A percentile compares a stretch with the other conserved stretches of the same genome.
Evolutionary conservation across 1,139 yeast genomes (phyloP).

Genomic region (Suhomyces yuchorum): DNA sequence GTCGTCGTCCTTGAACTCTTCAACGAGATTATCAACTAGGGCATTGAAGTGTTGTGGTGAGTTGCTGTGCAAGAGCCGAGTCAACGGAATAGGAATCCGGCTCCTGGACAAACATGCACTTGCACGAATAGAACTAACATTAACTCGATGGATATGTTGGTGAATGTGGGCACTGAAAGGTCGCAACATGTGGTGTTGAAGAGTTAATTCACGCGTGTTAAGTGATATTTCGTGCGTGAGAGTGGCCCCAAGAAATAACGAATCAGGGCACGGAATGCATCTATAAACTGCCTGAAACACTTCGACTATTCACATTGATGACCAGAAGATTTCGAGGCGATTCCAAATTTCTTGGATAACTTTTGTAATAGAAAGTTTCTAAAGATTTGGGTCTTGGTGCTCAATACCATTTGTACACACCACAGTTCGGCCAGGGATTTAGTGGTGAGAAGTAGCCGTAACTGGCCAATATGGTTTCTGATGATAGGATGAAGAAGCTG

Average conservation of each 20-base stretch:
- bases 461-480: conserved; percentile 39
- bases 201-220: not conserved
- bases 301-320: no score
- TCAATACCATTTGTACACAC: no score
- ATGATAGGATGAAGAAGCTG: conserved; percentile 14
- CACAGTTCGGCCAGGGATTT: not conserved
- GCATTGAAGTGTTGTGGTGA: conserved; percentile 16
- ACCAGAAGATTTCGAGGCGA: no score
- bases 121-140: not conserved
- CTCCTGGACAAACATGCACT: not conserved
- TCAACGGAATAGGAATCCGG: not conserved
- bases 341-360: no score
- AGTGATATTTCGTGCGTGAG: not conserved
- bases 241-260: not conserved
- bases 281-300: not conserved
- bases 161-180: not conserved
- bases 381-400: no score
- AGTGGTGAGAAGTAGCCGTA: conserved; percentile 8
- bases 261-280: not conserved
- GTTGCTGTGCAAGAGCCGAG: conserved; percentile 4
- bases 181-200: conserved; percentile 1
- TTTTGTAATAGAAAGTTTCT: no score
- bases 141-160: not conserved
- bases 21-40: conserved; percentile 22
- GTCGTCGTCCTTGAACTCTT: conserved; percentile 18